Evolutionary conservation across 768 basidiomycete species (phyloP).

Genomic region (Trametes meyenii): DNA sequence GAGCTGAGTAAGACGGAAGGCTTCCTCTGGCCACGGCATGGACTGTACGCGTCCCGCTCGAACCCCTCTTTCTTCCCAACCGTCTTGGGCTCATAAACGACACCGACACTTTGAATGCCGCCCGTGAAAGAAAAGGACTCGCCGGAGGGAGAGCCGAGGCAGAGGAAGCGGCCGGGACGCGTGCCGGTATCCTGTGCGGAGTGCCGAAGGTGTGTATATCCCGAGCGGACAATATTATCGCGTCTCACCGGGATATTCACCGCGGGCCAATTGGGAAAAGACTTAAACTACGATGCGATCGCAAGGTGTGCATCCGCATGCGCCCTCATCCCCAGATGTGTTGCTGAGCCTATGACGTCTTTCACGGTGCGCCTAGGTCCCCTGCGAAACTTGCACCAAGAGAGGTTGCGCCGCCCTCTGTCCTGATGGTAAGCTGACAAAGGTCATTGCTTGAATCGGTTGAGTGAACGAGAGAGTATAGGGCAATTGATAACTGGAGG

Average conservation of each 20-base stretch:
- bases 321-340: neutral
- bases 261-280: slow-evolving; percentile 19
- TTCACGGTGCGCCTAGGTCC: slow-evolving; percentile 49
- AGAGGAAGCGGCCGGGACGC: slow-evolving; percentile 51
- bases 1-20: slow-evolving; percentile 1
- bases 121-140: slow-evolving; percentile 22
- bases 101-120: neutral
- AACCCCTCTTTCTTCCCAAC: neutral
- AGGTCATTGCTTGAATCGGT: neutral
- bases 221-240: neutral
- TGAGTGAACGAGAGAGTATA: slow-evolving; percentile 25
- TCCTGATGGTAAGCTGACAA: slow-evolving; percentile 58
- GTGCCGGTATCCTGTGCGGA: slow-evolving; percentile 45
- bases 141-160: slow-evolving; percentile 32
- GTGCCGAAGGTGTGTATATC: slow-evolving; percentile 35
- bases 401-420: slow-evolving; percentile 77
- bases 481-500: slow-evolving; percentile 55
- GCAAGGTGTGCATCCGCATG: slow-evolving; percentile 28
- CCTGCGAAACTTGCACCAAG: slow-evolving; percentile 77
- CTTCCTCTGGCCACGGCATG: neutral
- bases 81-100: neutral
- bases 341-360: neutral
- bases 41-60: neutral
- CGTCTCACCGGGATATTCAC: neutral
- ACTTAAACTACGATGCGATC: slow-evolving; percentile 39